A percentile compares a stretch with the other conserved stretches of the same genome.
Conservation (phyloP, 257 asterid genomes). For the Plectranthus barbatus region DNA sequence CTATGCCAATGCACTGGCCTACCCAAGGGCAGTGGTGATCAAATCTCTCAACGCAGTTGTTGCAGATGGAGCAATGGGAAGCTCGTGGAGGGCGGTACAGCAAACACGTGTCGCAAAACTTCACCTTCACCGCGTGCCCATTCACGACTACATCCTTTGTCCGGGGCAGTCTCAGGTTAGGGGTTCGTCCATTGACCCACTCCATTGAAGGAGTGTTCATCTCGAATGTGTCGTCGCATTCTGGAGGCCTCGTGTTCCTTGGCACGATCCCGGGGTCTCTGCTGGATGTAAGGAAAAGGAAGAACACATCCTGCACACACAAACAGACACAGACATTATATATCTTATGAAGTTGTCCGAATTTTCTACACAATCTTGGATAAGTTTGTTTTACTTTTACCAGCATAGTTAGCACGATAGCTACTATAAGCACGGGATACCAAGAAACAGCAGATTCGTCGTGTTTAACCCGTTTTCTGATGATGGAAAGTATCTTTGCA, state of each 20-base stretch:
- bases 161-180: constrained; percentile 56
- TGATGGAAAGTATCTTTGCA: constrained; percentile 26
- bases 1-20: constrained; percentile 81
- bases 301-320: constrained; percentile 44
- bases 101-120: constrained; percentile 68
- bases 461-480: constrained; percentile 23
- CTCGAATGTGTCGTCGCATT: constrained; percentile 37
- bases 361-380: background rate
- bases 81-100: constrained; percentile 83
- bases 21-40: constrained; percentile 89
- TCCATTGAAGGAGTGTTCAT: constrained; percentile 65
- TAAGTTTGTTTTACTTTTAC: constrained; percentile 34
- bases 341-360: background rate
- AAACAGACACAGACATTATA: background rate
- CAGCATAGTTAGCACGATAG: constrained; percentile 43
- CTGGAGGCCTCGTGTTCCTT: constrained; percentile 50
- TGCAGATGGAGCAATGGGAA: constrained; percentile 82
- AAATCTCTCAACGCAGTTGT: constrained; percentile 67
- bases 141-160: constrained; percentile 56
- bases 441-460: constrained; percentile 32
- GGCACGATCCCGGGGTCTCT: constrained; percentile 75
- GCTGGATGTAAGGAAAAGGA: constrained; percentile 55
- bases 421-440: constrained; percentile 47
- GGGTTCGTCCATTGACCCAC: constrained; percentile 69
- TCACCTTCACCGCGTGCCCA: constrained; percentile 56